A percentile compares a stretch with the other conserved stretches of the same genome.
phyloP scores from a whole-genome alignment of 2,329 filamentous ascomycete genomes.

The Sporothrix inflata region DNA sequence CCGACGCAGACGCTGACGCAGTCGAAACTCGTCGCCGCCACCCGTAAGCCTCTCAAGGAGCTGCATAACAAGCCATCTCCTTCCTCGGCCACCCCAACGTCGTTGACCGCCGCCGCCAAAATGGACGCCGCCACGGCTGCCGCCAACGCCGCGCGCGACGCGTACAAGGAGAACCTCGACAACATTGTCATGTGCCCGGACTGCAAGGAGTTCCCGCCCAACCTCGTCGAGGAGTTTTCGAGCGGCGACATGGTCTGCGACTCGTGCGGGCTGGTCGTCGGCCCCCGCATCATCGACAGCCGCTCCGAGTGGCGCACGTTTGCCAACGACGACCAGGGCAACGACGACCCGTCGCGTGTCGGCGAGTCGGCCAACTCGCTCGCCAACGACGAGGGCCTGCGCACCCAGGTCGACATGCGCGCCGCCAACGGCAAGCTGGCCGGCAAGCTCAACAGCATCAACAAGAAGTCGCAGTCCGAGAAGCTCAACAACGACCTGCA shows the following conservation, averaged over 20 bases:
- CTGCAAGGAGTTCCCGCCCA: constrained; percentile 89
- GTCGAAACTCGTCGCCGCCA: constrained; percentile 8
- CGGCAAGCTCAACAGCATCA: constrained; percentile 37
- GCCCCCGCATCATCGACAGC: constrained; percentile 89
- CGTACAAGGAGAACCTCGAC: constrained; percentile 80
- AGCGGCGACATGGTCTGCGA: constrained; percentile 91
- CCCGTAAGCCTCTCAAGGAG: constrained; percentile 34
- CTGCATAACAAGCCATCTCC: constrained; percentile 31
- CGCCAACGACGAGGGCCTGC: constrained; percentile 35
- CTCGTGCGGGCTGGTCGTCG: constrained; percentile 87
- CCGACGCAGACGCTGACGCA: constrained; percentile 7
- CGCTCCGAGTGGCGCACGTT: constrained; percentile 99
- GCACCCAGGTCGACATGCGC: constrained; percentile 37
- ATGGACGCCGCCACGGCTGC: constrained; percentile 31
- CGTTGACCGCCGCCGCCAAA: constrained; percentile 2
- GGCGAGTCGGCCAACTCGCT: constrained; percentile 91
- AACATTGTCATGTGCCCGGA: constrained; percentile 85
- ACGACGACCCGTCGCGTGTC: constrained; percentile 96
- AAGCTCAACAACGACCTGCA: constrained; percentile 54
- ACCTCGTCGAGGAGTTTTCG: constrained; percentile 89
- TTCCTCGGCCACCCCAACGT: not conserved
- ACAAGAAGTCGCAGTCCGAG: constrained; percentile 38
- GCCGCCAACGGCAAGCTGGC: constrained; percentile 36
- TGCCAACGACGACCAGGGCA: constrained; percentile 95
- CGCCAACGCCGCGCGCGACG: constrained; percentile 36